Percentiles rank a stretch among this genome's conserved stretches.
phyloP scores from a whole-genome alignment of 208 protist species.

The Tritrichomonas foetus region DNA sequence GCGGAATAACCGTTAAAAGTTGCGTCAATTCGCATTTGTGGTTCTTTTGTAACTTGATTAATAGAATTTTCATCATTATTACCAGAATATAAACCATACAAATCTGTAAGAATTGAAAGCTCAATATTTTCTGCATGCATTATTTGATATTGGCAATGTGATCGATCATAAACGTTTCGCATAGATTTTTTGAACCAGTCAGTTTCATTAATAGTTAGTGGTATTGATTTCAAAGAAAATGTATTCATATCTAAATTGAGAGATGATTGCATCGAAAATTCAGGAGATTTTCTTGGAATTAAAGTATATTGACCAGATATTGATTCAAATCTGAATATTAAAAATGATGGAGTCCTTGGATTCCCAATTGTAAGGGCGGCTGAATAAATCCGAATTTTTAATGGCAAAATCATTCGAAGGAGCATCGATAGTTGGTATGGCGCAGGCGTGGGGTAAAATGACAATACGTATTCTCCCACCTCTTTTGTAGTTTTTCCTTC shows the following conservation, averaged over 20 bases:
- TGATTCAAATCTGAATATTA: not conserved
- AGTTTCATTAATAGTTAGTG: not conserved
- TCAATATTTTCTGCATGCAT: not conserved
- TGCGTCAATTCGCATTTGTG: not conserved
- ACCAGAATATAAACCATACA: not conserved
- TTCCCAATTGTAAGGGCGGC: not conserved
- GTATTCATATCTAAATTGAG: not conserved
- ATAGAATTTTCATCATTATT: not conserved
- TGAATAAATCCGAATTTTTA: not conserved
- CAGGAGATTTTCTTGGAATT: not conserved
- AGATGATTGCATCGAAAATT: not conserved
- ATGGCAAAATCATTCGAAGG: constrained; percentile 1
- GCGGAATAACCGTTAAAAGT: not conserved
- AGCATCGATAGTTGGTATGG: not conserved
- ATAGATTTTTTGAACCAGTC: not conserved
- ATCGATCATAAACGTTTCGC: not conserved
- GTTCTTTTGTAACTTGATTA: not conserved
- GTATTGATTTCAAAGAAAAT: not conserved
- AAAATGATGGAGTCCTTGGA: not conserved
- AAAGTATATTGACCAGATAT: not conserved
- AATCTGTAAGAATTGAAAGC: not conserved
- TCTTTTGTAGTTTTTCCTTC: not conserved
- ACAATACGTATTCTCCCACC: not conserved
- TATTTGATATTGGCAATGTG: not conserved
- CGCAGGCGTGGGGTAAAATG: not conserved